Evolutionary conservation across 108 stramenopile species (phyloP), one percentile per base, ranked within the genome.

Genomic region (Skeletonema marinoi): DNA sequence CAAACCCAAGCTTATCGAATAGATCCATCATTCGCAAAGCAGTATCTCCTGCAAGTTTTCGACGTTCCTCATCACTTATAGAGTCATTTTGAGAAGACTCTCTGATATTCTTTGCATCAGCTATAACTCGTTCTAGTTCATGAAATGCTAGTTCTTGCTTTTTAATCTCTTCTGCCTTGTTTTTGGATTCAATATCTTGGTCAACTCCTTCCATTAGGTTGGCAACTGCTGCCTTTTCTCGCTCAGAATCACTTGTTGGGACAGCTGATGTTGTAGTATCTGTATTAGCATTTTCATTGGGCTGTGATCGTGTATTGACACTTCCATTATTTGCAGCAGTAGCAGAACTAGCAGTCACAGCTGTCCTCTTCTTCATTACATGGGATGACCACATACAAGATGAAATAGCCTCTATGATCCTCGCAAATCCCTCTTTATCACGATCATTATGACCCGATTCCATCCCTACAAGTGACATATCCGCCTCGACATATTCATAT

Each of bases 401-500:
- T 42, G 77, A 71, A 69, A 93, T 84, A n/a, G 94, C 92, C 81
- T 95, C 94, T 0, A 92, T 81, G 36, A 95, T 74, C 32, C 94
- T 64, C 6, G 94, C 92, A 86, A 93, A 95, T 6, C 94, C 94
- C 17, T 95, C 94, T 80, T 93, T 95, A 58, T 95, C 94, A 39
- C 94, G 88, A 10, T 92, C 91, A 25, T 93, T 78, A 65, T 88
- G 88, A 21, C 94, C 94, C 70, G 50, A 68, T n/a, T 30, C 19
- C 67, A 73, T 78, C 32, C 89, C 91, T 41, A 82, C 83, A 33
- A 60, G 48, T 1, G 86, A 85, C 30, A 92, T 60, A 81, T 95
- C 86, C 10, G 75, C 91, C 68, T 88, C 87, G 4, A 95, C 77
- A 65, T 95, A 95, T 78, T 96, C 94, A 66, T 96, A 96, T 70